phyloP scores from a whole-genome alignment of 2,329 filamentous ascomycete genomes.

The Exserohilum turcica region DNA sequence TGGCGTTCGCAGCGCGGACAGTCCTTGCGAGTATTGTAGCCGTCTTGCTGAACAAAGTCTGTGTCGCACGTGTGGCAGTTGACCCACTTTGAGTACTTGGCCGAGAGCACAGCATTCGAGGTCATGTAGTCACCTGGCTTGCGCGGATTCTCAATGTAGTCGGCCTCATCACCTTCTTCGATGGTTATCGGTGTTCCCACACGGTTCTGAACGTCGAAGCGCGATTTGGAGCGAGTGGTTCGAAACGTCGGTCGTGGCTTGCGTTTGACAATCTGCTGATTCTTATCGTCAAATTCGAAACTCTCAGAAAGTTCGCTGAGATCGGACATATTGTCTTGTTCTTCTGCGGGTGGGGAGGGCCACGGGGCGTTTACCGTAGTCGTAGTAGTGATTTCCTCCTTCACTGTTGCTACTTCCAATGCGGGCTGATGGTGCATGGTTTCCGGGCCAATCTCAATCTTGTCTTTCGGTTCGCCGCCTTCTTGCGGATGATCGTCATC shows the following conservation, averaged over 20 bases:
- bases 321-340: slow-evolving; percentile 43
- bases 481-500: slow-evolving; percentile 37
- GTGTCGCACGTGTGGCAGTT: slow-evolving; percentile 82
- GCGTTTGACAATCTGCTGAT: slow-evolving; percentile 44
- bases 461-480: slow-evolving; percentile 21
- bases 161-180: slow-evolving; percentile 26
- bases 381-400: slow-evolving; percentile 33
- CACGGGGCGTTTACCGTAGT: slow-evolving; percentile 39
- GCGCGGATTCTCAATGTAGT: slow-evolving; percentile 36
- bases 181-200: slow-evolving; percentile 38
- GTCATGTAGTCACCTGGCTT: slow-evolving; percentile 70
- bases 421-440: slow-evolving; percentile 28
- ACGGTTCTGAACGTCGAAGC: slow-evolving; percentile 33
- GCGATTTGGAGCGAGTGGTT: slow-evolving; percentile 45
- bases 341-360: slow-evolving; percentile 35
- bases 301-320: slow-evolving; percentile 49
- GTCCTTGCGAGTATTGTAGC: slow-evolving; percentile 79
- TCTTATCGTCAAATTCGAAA: slow-evolving; percentile 47
- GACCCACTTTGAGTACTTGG: slow-evolving; percentile 81
- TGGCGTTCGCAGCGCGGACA: slow-evolving; percentile 95
- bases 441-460: slow-evolving; percentile 32
- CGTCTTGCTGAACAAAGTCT: slow-evolving; percentile 85
- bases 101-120: slow-evolving; percentile 74
- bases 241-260: slow-evolving; percentile 37
- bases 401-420: slow-evolving; percentile 38